Base-by-base conservation (phyloP, 176 grass and related monocot species). In the Rhynchospora pubera region DNA sequence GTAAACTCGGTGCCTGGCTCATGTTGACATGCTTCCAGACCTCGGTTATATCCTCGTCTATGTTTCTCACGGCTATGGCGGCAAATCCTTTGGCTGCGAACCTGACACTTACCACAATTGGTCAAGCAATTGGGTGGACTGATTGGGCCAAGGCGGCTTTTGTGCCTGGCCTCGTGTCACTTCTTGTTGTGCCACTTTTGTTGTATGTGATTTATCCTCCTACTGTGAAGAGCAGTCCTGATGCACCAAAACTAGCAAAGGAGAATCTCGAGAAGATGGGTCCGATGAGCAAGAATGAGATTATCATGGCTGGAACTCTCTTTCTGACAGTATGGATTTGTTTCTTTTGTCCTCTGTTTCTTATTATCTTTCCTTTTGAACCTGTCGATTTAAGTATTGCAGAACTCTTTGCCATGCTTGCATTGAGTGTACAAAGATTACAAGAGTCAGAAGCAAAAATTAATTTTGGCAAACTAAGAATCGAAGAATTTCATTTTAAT, bases 21-120 rank as follows among this genome's bases (percentile, higher is more conserved):
- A 99, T 99, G 96, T 85, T 99, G 76, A 99, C 96, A 0, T 99
- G 96, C 79, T 99, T 99, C 84, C 96, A 95, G 84, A 99, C 96
- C 14, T 95, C 96, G 0, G 96, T 91, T 59, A 73, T 95, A 59
- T 99, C 96, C 1, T 99, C 96, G 0, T 82, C 96, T 47, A 99
- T 99, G 96, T 95, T 99, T 85, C 93, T 99, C 76, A 95, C 96
- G 3, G 96, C 76, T 1, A 99, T 95, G 96, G 96, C 96, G 0
- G 93, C 96, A 0, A 99, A 99, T 11, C 96, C 93, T 64, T 87
- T 99, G 9, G 88, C 88, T 2, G 96, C 96, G 0, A 99, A 99
- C 84, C 93, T 99, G 1, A 99, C 96, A 16, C 81, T 83, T 0
- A 65, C 44, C 78, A 90, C 92, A 3, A 93, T 99, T 8, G 92